Evolutionary conservation across 78 protist genomes (phyloP), one percentile per base, ranked within the genome.

Genomic region (Dictyostelium capitatum): DNA sequence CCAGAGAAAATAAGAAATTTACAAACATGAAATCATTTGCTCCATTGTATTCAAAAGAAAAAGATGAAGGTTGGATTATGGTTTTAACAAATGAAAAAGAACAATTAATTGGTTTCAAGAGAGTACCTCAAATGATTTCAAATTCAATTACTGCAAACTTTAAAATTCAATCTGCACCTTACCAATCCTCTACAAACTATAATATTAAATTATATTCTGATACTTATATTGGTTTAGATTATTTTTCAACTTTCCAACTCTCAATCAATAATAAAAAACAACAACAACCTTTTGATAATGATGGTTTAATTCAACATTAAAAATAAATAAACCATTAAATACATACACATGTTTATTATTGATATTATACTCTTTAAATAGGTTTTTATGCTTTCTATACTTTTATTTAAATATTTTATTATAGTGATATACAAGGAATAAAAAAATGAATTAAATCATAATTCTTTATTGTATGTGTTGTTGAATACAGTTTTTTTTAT

Each of bases 1-100:
- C 67, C 1, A 56, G 95, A 72, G 75, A 67, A 3, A 79, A 77
- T 82, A 80, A 80, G 43, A 48, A 28, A 41, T 79, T 79, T 67
- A 51, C 79, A 46, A 83, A 77, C 30, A 81, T 80, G 7, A 57
- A 73, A 47, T 82, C 82, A 17, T 83, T 59, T 53, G 91, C 95
- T 30, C 95, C 95, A 20, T 41, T 75, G 19, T 92, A 83, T 54
- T 65, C 91, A 20, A 92, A 92, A 69, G 67, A 79, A 28, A 92
- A 92, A 54, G 65, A 92, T 50, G 95, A 92, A 73, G 95, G 93
- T 87, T 87, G 93, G 93, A 77, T 87, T 50, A n/a, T 87, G 15
- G 77, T 59, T 17, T 23, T 87, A 17, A 77, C 84, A 6, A 19
- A 87, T 51, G 84, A 87, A 6, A 46, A 87, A 25, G 93, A 87